Base-by-base conservation (phyloP, 1,284 basidiomycete genomes). In the Ceratobasidium sp. region DNA sequence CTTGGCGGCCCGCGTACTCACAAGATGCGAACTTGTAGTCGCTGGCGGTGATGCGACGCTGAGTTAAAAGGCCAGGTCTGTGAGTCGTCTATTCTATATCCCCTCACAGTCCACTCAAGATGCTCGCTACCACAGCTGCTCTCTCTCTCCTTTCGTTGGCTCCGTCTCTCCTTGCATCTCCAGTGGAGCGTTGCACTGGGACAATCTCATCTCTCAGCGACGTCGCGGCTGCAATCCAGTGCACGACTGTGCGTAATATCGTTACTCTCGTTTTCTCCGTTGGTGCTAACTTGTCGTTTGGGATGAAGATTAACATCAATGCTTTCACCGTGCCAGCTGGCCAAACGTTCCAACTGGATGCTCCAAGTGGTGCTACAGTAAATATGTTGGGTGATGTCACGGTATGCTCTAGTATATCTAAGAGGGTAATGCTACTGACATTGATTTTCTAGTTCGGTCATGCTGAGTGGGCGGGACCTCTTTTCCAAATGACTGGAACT, bases 331-430 rank as follows among this genome's bases (percentile, higher is more conserved):
- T 74, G 22, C 85, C 87, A 17, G 82, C 81, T 53, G 86, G 85
- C 4, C 29, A 84, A 78, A 83, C 81, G 0, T 82, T 88, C 62
- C 79, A 79, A 3, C 80, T 88, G 29, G 71, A 79, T 41, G 79
- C 88, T 48, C 72, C 83, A 60, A 78, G 79, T n/a, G 84, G 85
- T 2, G 84, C 86, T 0, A 86, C 82, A 1, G 87, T 88, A 54
- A 87, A 81, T 71, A 79, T 88, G 80, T 80, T 86, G 86, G 87
- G 87, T 4, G 83, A 86, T 14, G 81, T 88, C 36, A 76, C 78
- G 22, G 56, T 66, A 19, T 57, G 50, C 19, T 50, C 19, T 27
- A 47, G 14, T 19, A 7, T 19, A 27, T 22, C 57, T n/a, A 3
- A 2, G 2, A 11, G 11, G 11, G 36, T 41, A 41, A 41, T 41